phyloP scores from a whole-genome alignment of 2,329 filamentous ascomycete species.

The Diaporthe sp. region DNA sequence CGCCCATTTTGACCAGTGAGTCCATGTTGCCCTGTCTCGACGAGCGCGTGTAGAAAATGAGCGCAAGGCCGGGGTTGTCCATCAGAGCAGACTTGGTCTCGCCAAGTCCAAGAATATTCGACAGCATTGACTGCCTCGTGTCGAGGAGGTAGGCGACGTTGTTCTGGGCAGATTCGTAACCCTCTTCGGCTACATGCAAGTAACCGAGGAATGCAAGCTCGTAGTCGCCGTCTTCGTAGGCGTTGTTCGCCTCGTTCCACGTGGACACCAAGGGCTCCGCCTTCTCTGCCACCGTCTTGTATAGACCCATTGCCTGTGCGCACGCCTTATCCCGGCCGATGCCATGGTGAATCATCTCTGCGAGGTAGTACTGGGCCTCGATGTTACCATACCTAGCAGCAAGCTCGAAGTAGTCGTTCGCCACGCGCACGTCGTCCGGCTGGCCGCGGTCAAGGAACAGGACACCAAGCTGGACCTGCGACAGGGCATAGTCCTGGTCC shows the following conservation, averaged over 20 bases:
- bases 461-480: conserved; percentile 85
- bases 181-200: conserved; percentile 91
- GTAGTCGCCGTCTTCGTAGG: conserved; percentile 82
- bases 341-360: conserved; percentile 86
- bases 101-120: conserved; percentile 64
- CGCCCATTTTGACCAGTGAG: conserved; percentile 96
- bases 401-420: conserved; percentile 88
- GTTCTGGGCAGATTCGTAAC: conserved; percentile 89
- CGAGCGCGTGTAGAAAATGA: conserved; percentile 96
- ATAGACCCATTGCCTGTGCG: conserved; percentile 82
- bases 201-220: conserved; percentile 86
- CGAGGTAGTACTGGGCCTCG: conserved; percentile 92
- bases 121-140: conserved; percentile 73
- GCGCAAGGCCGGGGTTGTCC: conserved; percentile 72
- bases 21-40: conserved; percentile 95
- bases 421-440: conserved; percentile 77
- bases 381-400: conserved; percentile 87
- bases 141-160: conserved; percentile 92
- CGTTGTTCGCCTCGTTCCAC: conserved; percentile 85
- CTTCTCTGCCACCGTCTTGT: conserved; percentile 83
- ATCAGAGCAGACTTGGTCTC: conserved; percentile 56
- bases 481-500: conserved; percentile 83
- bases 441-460: conserved; percentile 88
- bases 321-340: conserved; percentile 86
- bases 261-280: conserved; percentile 81